Evolutionary conservation across 345 rosid genomes (phyloP).

Genomic region (Boechera stricta): DNA sequence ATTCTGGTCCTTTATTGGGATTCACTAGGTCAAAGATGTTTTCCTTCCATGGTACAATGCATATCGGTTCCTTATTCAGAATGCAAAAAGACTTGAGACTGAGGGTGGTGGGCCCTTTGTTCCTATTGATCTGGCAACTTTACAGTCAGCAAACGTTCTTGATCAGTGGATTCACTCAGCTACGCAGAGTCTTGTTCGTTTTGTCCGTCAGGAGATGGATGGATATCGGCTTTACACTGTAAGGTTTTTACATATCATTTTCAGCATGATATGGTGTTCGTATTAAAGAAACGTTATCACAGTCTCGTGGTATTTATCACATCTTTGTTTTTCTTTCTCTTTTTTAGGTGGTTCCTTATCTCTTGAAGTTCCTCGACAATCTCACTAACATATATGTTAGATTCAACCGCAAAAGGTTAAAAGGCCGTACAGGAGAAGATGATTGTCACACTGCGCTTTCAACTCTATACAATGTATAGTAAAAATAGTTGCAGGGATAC

Average conservation of each 20-base stretch:
- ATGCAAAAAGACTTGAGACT: slow-evolving; percentile 92
- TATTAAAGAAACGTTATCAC: background rate
- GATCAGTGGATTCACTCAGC: slow-evolving; percentile 99
- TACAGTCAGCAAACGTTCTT: slow-evolving; percentile 85
- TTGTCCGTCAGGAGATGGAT: slow-evolving; percentile 90
- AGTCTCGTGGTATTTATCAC: slow-evolving; percentile 15
- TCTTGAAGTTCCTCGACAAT: slow-evolving; percentile 90
- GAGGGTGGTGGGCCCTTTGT: slow-evolving; percentile 78
- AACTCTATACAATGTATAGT: slow-evolving; percentile 86
- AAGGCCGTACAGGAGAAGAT: slow-evolving; percentile 92
- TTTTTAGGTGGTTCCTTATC: slow-evolving; percentile 89
- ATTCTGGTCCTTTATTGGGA: slow-evolving; percentile 25
- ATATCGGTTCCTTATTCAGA: slow-evolving; percentile 95
- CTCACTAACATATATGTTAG: slow-evolving; percentile 97
- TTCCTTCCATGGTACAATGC: slow-evolving; percentile 99
- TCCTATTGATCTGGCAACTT: slow-evolving; percentile 65
- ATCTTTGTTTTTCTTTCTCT: background rate
- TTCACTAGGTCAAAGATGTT: slow-evolving; percentile 89
- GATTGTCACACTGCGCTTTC: slow-evolving; percentile 92
- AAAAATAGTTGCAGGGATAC: slow-evolving; percentile 4
- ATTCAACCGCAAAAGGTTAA: slow-evolving; percentile 95
- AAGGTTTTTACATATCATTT: slow-evolving; percentile 37
- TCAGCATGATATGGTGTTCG: slow-evolving; percentile 18
- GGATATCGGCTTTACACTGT: slow-evolving; percentile 96
- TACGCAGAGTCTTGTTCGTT: slow-evolving; percentile 96